These are phyloP conservation scores for Monilinia polystroma DNA, from an alignment of 2,329 filamentous ascomycete genomes.

Conservation along the genomic window DNA sequence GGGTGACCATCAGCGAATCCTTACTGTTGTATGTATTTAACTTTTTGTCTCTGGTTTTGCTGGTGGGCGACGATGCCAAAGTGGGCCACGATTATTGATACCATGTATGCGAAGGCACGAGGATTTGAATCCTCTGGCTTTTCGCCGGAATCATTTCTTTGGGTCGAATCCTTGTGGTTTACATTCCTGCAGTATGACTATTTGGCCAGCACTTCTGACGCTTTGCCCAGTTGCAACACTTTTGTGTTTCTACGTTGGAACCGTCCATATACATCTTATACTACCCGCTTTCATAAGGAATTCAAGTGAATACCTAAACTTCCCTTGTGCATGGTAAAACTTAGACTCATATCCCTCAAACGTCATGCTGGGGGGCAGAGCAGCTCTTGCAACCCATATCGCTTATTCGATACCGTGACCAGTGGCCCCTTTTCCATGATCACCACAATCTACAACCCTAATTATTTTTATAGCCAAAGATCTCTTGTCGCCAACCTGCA, in stretches of 20 bases:
- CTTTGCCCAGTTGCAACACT: not conserved
- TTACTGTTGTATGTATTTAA: constrained; percentile 19
- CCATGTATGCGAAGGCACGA: not conserved
- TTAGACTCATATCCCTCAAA: too few species aligned
- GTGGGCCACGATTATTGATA: constrained; percentile 1
- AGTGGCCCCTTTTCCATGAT: not conserved
- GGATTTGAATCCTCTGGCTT: not conserved
- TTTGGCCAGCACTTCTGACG: not conserved
- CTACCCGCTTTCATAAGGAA: not conserved
- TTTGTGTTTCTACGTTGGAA: not conserved
- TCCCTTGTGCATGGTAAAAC: not conserved
- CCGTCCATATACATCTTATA: not conserved
- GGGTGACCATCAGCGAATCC: constrained; percentile 23
- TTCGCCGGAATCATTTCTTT: too few species aligned
- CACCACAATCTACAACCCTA: not conserved
- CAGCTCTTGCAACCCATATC: not conserved
- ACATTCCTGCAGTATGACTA: not conserved
- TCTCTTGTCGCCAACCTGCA: not conserved
- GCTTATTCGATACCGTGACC: not conserved
- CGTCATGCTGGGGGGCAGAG: too few species aligned
- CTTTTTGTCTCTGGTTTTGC: not conserved
- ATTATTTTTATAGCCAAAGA: not conserved
- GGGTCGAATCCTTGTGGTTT: not conserved
- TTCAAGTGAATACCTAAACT: not conserved
- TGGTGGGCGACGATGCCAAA: constrained; percentile 12